A percentile compares a stretch with the other conserved stretches of the same genome.
Evolutionary conservation across 352 stramenopile genomes (phyloP).

Genomic region (Phytopythium aichiense): DNA sequence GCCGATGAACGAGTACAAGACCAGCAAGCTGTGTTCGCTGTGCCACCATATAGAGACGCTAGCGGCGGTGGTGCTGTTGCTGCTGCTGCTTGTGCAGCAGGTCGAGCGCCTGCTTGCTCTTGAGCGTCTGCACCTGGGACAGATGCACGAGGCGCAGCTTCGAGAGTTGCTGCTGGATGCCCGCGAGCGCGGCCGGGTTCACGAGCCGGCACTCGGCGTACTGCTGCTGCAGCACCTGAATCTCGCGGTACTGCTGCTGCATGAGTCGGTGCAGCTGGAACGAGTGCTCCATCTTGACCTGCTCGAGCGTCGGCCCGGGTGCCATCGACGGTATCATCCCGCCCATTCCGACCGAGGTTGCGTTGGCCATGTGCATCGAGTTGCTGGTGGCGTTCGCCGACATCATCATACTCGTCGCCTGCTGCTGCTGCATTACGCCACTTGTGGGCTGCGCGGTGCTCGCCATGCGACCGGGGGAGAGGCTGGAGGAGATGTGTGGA

Average conservation of each 20-base stretch:
- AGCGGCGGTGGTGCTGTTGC: background rate
- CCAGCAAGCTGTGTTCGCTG: too few species aligned
- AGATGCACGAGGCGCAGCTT: constrained; percentile 83
- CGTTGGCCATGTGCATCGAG: constrained; percentile 2
- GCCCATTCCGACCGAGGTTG: background rate
- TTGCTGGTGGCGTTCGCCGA: background rate
- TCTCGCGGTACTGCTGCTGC: constrained; percentile 86
- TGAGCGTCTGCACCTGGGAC: constrained; percentile 82
- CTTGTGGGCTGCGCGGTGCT: background rate
- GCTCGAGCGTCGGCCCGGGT: constrained; percentile 27
- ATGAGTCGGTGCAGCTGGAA: constrained; percentile 85
- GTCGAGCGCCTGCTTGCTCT: constrained; percentile 80
- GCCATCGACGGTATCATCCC: background rate
- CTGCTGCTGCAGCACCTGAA: constrained; percentile 80
- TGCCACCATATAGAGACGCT: too few species aligned
- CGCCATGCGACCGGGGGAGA: background rate
- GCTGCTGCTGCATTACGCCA: background rate
- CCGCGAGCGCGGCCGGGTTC: constrained; percentile 67
- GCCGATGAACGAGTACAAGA: too few species aligned
- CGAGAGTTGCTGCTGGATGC: constrained; percentile 81
- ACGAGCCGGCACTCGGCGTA: constrained; percentile 74
- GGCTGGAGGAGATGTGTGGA: background rate
- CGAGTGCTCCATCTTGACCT: constrained; percentile 85
- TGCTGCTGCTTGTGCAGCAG: constrained; percentile 50
- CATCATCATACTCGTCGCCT: background rate